These are phyloP conservation scores for Capronia coronata DNA, from an alignment of 2,329 filamentous ascomycete genomes.

Conservation along the genomic window DNA sequence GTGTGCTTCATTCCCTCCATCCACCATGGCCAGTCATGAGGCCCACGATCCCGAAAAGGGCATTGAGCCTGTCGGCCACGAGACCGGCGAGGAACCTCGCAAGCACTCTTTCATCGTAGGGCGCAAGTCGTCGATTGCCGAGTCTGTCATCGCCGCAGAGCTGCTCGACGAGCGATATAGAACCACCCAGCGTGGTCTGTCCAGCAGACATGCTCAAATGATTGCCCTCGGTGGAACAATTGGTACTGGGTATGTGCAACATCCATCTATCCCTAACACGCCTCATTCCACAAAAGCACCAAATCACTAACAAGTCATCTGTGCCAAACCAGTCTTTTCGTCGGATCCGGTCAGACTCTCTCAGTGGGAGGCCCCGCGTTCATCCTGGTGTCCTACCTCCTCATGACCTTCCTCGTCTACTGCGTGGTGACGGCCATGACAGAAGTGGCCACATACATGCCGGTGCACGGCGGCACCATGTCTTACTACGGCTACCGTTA, in stretches of 20 bases:
- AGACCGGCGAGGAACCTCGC: constrained; percentile 9
- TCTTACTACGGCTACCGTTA: constrained; percentile 41
- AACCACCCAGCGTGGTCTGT: constrained; percentile 38
- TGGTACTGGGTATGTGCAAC: constrained; percentile 23
- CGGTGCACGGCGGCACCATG: constrained; percentile 41
- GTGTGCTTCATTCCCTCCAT: not conserved
- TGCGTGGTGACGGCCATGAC: constrained; percentile 44
- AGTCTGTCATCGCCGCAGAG: constrained; percentile 36
- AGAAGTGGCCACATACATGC: constrained; percentile 40
- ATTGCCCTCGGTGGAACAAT: constrained; percentile 29
- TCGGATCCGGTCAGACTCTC: constrained; percentile 24
- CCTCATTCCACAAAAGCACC: not conserved
- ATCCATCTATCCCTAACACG: not conserved
- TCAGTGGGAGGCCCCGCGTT: constrained; percentile 25
- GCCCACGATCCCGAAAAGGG: constrained; percentile 24
- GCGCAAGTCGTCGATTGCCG: constrained; percentile 21
- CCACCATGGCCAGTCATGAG: constrained; percentile 8
- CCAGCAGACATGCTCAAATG: constrained; percentile 40
- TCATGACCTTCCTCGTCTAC: constrained; percentile 42
- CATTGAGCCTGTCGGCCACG: constrained; percentile 5
- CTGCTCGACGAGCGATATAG: constrained; percentile 38
- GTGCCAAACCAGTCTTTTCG: constrained; percentile 21
- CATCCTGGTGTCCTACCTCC: constrained; percentile 27
- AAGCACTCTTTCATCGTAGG: constrained; percentile 11
- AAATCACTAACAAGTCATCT: not conserved